Base-by-base conservation (phyloP, 1,284 basidiomycete genomes). In the Ganoderma leucocontextum region DNA sequence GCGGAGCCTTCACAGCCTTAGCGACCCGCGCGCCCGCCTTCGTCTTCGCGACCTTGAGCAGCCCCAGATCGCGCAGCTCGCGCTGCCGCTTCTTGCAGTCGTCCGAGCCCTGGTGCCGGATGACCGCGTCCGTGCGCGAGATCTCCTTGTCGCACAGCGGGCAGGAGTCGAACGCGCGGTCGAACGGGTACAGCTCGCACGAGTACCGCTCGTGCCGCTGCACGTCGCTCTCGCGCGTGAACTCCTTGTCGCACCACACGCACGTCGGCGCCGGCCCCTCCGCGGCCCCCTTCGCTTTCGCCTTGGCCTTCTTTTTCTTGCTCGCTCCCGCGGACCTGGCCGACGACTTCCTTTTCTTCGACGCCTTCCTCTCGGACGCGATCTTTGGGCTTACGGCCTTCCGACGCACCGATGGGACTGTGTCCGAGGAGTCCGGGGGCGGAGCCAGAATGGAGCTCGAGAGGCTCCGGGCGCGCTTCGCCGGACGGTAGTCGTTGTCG, bases 41-140 rank as follows among this genome's bases (percentile, higher is more conserved):
- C 17, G n/a, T 35, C 64, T 38, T 35, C 59, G 29, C n/a, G 36
- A 22, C 15, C 38, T 61, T 49, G 33, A 38, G 38, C 15, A 39
- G 13, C 22, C 39, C 60, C 10, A 38, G 44, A 5, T 25, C 41
- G 41, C 35, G 36, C 25, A 57, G 57, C 38, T 44, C 52, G n/a
- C 22, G 17, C 38, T 66, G 60, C 25, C 22, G 38, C 35, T 36
- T 36, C 41, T 38, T 19, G 53, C 65, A 62, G 35, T 60, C n/a
- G 9, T 39, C 55, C n/a, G 65, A 67, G 61, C 25, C 25, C 33
- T n/a, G n/a, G 41, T 69, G 68, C 10, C 68, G 64, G 13, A 53
- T 38, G 33, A 63, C n/a, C 4, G 70, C 70, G 62, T 71, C 70
- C 4, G 8, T n/a, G 17, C 70, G 62, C 29, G 67, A 62, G 17